Base-by-base conservation (phyloP, 2,329 filamentous ascomycete genomes). In the Xylariaceae sp. region DNA sequence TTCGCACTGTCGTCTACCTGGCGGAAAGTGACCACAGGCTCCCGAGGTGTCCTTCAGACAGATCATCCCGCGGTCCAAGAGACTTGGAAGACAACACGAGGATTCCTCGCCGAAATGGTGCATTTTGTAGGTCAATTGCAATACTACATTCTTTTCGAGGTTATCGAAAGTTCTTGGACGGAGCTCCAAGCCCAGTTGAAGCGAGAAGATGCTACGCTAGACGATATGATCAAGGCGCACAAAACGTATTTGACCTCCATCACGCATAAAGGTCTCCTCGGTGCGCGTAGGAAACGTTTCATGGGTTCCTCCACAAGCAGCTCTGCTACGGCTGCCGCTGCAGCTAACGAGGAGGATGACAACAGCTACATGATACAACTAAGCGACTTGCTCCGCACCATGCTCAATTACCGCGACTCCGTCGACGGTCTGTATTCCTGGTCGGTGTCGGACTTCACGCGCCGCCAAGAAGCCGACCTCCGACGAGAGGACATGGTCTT, bases 91-190 rank as follows among this genome's bases (percentile, higher is more conserved):
- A 86, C 83, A 11, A 95, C 92, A 3, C 83, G 93, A 59, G 94
- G 92, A 60, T 87, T 88, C 15, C 86, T 97, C 44, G 92, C 93
- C 10, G 95, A 99, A 74, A 99, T 99, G 94, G 90, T 97, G 13
- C 95, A 99, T 73, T 97, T 99, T 71, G 88, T 97, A 69, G 91
- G 91, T 64, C 94, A 99, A 75, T 82, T 99, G 11, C 94, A 99
- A 74, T 97, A 97, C 77, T 99, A 99, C 73, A 97, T 99, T 66
- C 81, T 99, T 8, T 99, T 97, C 70, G 94, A 99, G 74, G 94
- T 99, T 66, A 97, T 99, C 67, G 94, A 99, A 74, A 88, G 90
- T 41, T 94, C 90, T 53, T 99, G 94, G 95, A 89, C 90, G 62
- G 88, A 93, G 70, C 82, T 99, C 2, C 90, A 97, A 73, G 83